These are phyloP conservation scores for Metschnikowia hibisci DNA, from an alignment of 805 yeast genomes.

Conservation along the genomic window DNA sequence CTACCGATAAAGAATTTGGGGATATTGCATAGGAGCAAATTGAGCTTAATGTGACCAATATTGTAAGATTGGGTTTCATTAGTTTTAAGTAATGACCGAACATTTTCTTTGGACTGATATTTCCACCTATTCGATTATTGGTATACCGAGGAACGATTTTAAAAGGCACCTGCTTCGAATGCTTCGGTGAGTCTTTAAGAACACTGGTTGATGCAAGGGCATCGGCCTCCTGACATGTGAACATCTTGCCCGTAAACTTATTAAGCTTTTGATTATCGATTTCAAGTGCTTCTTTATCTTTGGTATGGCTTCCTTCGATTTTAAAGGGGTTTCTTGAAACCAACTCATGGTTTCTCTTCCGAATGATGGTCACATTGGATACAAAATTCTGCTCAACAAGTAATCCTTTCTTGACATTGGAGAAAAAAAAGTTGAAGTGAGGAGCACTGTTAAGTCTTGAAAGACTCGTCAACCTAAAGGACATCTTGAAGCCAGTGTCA, in stretches of 20 bases:
- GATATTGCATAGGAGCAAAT: slow-evolving; percentile 92
- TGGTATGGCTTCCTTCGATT: background rate
- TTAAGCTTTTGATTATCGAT: slow-evolving; percentile 16
- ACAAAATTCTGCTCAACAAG: slow-evolving; percentile 32
- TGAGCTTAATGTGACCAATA: slow-evolving; percentile 83
- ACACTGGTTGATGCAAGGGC: slow-evolving; percentile 11
- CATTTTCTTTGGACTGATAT: slow-evolving; percentile 16
- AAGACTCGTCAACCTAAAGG: slow-evolving; percentile 16
- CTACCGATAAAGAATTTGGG: slow-evolving; percentile 73
- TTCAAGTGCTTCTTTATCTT: slow-evolving; percentile 10
- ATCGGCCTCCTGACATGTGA: slow-evolving; percentile 42
- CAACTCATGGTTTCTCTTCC: slow-evolving; percentile 1
- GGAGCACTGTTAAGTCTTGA: slow-evolving; percentile 22
- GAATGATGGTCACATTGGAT: slow-evolving; percentile 26
- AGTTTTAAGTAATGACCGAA: slow-evolving; percentile 66
- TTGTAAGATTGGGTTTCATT: slow-evolving; percentile 87
- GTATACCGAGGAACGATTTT: slow-evolving; percentile 43
- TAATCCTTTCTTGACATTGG: slow-evolving; percentile 31
- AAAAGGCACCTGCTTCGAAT: slow-evolving; percentile 48
- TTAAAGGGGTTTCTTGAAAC: background rate
- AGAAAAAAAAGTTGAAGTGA: slow-evolving; percentile 35
- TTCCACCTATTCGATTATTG: slow-evolving; percentile 8
- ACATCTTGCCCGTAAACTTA: slow-evolving; percentile 41
- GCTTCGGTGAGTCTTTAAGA: background rate
- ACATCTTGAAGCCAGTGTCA: slow-evolving; percentile 12